Evolutionary conservation across 75 land plant genomes (phyloP), one percentile per base, ranked within the genome.

Genomic region (Azolla pinnata): DNA sequence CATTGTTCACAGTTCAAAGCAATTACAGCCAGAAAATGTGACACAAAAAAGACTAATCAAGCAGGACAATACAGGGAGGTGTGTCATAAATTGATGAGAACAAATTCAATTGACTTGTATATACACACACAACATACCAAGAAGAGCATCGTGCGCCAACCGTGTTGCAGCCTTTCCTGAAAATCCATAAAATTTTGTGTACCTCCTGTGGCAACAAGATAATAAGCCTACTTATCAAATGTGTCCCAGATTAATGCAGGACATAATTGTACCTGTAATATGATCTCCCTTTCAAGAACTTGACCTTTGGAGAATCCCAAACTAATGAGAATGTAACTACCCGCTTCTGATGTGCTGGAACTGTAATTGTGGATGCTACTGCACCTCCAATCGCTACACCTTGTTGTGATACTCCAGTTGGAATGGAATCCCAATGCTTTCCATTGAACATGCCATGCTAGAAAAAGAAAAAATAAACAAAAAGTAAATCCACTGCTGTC

Each of bases 221-320:
- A 1, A 33, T 24, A 28, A n/a, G n/a, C n/a, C n/a, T n/a, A n/a
- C n/a, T n/a, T n/a, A n/a, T n/a, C n/a, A n/a, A n/a, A n/a, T n/a
- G n/a, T n/a, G n/a, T 27, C 4, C 12, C 33, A 65, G 19, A 12
- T 9, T 17, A 50, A 29, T 16, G 29, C 20, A 21, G 17, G 54
- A 4, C 23, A 24, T 53, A 18, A 54, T 2, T 35, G 33, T 69
- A 88, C 98, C 98, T 82, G 59, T 77, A 62, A 49, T 93, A 93
- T n/a, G 81, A 71, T 26, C 66, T 76, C 29, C 98, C 98, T 63
- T 93, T 93, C 33, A 38, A 45, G 63, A 88, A 93, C 62, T 81
- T 88, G 26, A 93, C 81, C 77, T 85, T 81, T 23, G 98, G 98
- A 31, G 88, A 79, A 48, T 88, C 74, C 98, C 98, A 93, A 12